phyloP scores from a whole-genome alignment of 2,329 filamentous ascomycete genomes.

The Botrytis tulipae region DNA sequence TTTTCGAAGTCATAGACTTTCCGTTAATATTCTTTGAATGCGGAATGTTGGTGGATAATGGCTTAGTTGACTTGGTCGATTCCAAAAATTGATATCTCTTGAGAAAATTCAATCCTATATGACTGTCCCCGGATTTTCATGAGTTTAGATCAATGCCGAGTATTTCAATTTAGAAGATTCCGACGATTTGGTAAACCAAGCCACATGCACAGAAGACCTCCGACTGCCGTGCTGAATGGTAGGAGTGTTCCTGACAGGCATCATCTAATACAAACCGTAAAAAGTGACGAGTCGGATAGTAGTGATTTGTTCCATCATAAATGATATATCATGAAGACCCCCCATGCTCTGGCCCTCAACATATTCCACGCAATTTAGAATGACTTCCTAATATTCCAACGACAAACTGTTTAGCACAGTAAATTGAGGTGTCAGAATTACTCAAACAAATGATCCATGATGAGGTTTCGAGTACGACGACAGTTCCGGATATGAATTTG shows the following conservation, averaged over 20 bases:
- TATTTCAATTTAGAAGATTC: background rate
- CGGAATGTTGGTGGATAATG: background rate
- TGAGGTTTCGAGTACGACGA: background rate
- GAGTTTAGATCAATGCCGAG: background rate
- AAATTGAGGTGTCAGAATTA: background rate
- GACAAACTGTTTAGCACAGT: background rate
- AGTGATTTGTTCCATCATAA: background rate
- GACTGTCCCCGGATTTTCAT: background rate
- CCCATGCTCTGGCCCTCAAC: background rate
- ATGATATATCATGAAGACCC: background rate
- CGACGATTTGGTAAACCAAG: background rate
- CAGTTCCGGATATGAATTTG: background rate
- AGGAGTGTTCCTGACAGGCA: background rate
- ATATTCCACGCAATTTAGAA: background rate
- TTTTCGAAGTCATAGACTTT: background rate
- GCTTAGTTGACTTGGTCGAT: background rate
- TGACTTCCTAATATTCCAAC: background rate
- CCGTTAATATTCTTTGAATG: background rate
- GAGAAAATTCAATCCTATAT: background rate
- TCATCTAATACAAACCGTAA: background rate
- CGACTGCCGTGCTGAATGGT: background rate
- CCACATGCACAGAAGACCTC: background rate
- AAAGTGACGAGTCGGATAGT: constrained; percentile 2
- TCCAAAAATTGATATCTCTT: background rate
- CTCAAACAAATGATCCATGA: background rate